Evolutionary conservation across 306 rosid species (phyloP), one percentile per base, ranked within the genome.

Genomic region (Fragaria nilgerrensis): DNA sequence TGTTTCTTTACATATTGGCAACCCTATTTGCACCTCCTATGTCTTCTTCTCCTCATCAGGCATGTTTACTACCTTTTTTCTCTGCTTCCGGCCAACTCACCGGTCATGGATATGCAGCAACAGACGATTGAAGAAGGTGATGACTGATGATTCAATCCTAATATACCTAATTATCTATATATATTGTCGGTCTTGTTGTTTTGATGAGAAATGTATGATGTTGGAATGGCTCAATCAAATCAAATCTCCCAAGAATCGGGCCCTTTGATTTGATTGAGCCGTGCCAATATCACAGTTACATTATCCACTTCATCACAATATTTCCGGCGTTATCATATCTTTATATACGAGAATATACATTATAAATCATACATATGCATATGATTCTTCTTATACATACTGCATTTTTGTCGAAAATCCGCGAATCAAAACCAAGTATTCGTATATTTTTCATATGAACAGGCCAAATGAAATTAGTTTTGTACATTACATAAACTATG

Each of bases 211-310:
- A 11, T 50, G 68, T 37, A 45, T 1, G 95, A 89, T 89, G 87
- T 93, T 93, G 98, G 98, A 75, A 87, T 77, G 77, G 84, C 63
- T 93, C 93, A 91, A 91, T 88, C 93, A 87, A 91, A 91, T 85
- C 79, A 91, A 91, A 91, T 86, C 85, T 88, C 92, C 74, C 84
- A 56, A 34, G 73, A 41, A 43, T 67, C 70, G 87, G 85, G 90
- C 86, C 86, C 74, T 90, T 93, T 88, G 73, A 52, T 93, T 47
- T 89, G 94, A 90, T 93, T 91, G 93, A 91, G 96, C 88, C 93
- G 95, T 85, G 96, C 93, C 96, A 93, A 93, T 91, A 93, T 93
- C 97, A 72, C 50, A 50, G 1, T 53, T 47, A 66, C 44, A 22
- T 61, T 59, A 62, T 41, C 12, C 39, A 73, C 27, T 74, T 43